These are phyloP conservation scores for Monascus purpureus DNA, from an alignment of 495 filamentous ascomycete species.

Conservation along the genomic window DNA sequence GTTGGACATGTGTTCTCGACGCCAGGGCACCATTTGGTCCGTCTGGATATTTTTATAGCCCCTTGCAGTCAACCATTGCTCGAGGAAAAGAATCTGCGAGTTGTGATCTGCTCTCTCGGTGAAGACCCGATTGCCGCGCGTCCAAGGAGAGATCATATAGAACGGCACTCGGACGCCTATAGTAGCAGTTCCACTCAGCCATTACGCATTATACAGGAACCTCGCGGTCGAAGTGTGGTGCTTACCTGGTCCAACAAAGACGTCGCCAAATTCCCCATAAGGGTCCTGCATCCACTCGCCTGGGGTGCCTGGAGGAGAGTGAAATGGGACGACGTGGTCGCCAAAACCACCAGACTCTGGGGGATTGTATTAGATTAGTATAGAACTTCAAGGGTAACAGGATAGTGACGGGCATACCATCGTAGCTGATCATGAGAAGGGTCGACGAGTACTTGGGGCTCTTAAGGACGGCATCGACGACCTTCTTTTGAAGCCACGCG, in stretches of 20 bases:
- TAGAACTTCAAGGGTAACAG: not conserved
- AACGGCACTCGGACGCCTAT: slow-evolving; percentile 38
- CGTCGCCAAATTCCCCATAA: slow-evolving; percentile 28
- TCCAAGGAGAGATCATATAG: slow-evolving; percentile 44
- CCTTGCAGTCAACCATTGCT: slow-evolving; percentile 36
- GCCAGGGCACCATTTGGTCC: slow-evolving; percentile 36
- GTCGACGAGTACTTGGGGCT: slow-evolving; percentile 37
- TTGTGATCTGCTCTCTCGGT: slow-evolving; percentile 43
- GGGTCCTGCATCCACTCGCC: slow-evolving; percentile 45
- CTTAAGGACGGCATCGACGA: slow-evolving; percentile 35
- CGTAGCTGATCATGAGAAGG: slow-evolving; percentile 38
- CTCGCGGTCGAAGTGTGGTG: too few species aligned
- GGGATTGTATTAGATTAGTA: slow-evolving; percentile 1
- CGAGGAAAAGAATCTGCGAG: slow-evolving; percentile 42
- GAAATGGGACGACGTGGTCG: slow-evolving; percentile 41
- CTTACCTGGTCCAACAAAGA: slow-evolving; percentile 34
- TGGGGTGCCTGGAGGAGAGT: slow-evolving; percentile 32
- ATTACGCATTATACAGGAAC: too few species aligned
- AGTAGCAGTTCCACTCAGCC: too few species aligned
- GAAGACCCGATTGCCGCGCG: slow-evolving; percentile 38
- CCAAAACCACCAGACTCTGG: slow-evolving; percentile 40
- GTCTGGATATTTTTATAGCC: slow-evolving; percentile 35
- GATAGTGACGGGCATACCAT: slow-evolving; percentile 13
- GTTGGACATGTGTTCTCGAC: slow-evolving; percentile 40
- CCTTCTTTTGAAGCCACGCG: slow-evolving; percentile 41